Evolutionary conservation across 2,329 filamentous ascomycete species (phyloP).

Genomic region (Dothistroma pini): DNA sequence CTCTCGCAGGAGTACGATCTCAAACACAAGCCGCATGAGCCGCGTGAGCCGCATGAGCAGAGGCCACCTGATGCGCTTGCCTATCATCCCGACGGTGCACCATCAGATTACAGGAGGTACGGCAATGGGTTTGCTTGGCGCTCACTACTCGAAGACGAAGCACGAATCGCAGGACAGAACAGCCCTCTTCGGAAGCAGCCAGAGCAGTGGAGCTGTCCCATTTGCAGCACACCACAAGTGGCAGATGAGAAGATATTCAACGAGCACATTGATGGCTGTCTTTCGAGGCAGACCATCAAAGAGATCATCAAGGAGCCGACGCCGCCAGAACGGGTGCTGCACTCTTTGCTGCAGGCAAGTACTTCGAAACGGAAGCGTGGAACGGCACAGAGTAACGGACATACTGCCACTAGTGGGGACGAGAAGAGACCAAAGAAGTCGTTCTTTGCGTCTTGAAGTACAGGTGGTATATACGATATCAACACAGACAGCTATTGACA

Average conservation of each 20-base stretch:
- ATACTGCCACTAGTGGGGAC: conserved; percentile 3
- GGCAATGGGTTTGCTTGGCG: conserved; percentile 35
- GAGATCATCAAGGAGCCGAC: conserved; percentile 64
- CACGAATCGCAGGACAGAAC: conserved; percentile 30
- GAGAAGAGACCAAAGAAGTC: conserved; percentile 27
- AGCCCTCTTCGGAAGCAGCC: conserved; percentile 10
- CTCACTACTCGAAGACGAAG: conserved; percentile 31
- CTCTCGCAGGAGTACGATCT: conserved; percentile 57
- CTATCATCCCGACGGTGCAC: conserved; percentile 7
- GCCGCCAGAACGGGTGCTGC: conserved; percentile 9
- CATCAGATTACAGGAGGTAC: conserved; percentile 31
- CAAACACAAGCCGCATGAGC: conserved; percentile 21
- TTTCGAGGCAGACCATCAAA: conserved; percentile 80
- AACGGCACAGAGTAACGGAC: conserved; percentile 8
- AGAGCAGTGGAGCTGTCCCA: conserved; percentile 77
- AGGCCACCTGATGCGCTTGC: conserved; percentile 6
- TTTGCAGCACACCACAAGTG: conserved; percentile 72
- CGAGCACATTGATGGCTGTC: conserved; percentile 84
- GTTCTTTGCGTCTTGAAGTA: conserved; percentile 23
- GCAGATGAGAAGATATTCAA: conserved; percentile 79
- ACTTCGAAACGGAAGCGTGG: conserved; percentile 31
- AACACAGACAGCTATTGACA: neutral
- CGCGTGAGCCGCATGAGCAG: conserved; percentile 1
- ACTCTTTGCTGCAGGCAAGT: conserved; percentile 14
- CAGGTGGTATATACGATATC: neutral